phyloP scores from a whole-genome alignment of 2,329 filamentous ascomycete species.

The Xylariales sp. region DNA sequence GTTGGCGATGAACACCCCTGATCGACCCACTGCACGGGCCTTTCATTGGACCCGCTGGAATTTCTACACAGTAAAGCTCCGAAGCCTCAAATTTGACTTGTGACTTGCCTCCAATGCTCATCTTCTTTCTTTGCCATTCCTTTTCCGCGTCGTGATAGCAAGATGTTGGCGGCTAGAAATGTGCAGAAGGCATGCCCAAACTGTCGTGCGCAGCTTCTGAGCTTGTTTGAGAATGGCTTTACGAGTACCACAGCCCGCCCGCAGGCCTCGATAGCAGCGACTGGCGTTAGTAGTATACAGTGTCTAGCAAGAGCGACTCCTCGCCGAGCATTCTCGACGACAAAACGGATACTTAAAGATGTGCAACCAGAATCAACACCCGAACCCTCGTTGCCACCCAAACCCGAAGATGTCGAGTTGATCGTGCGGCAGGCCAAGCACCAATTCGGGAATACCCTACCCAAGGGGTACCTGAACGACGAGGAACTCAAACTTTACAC shows the following conservation, averaged over 20 bases:
- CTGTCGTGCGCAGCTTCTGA: constrained; percentile 32
- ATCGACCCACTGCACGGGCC: too few species aligned
- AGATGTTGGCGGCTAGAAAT: constrained; percentile 35
- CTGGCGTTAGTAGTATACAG: constrained; percentile 10
- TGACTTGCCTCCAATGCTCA: too few species aligned
- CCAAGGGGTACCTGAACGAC: constrained; percentile 62
- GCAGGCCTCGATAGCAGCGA: constrained; percentile 11
- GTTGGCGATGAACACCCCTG: too few species aligned
- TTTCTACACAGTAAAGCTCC: too few species aligned
- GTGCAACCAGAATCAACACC: constrained; percentile 11
- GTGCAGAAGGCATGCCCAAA: constrained; percentile 32
- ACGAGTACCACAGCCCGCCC: constrained; percentile 16
- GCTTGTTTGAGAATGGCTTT: constrained; percentile 32
- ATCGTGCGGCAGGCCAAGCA: constrained; percentile 68
- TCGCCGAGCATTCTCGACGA: constrained; percentile 20
- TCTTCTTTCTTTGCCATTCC: too few species aligned
- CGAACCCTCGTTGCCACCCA: constrained; percentile 9
- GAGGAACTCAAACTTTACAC: constrained; percentile 74
- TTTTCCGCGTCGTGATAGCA: not conserved
- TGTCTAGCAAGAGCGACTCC: not conserved
- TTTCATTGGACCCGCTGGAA: too few species aligned
- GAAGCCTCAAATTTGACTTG: too few species aligned
- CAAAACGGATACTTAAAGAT: constrained; percentile 16
- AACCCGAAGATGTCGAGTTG: constrained; percentile 45
- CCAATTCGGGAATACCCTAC: constrained; percentile 71